Percentiles rank a stretch among this genome's conserved stretches.
These are phyloP conservation scores for Blastobotrys americana DNA, from an alignment of 805 yeast species.

Conservation along the genomic window DNA sequence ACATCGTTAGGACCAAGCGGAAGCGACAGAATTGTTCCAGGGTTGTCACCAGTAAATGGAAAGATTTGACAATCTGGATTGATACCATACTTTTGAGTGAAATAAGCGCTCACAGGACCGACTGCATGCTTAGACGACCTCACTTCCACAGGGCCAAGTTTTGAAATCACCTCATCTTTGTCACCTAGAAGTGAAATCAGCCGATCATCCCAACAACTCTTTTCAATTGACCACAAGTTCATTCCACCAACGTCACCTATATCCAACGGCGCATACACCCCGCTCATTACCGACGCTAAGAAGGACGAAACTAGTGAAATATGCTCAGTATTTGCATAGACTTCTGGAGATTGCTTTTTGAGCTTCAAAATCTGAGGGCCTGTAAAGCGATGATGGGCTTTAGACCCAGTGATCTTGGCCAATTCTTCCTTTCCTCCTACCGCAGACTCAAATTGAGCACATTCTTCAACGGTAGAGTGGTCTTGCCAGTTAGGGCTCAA, in stretches of 20 bases:
- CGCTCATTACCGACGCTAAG: slow-evolving; percentile 62
- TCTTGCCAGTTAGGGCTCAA: slow-evolving; percentile 93
- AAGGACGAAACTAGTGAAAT: slow-evolving; percentile 76
- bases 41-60: slow-evolving; percentile 85
- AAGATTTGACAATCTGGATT: slow-evolving; percentile 45
- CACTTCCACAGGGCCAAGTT: slow-evolving; percentile 47
- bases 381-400: slow-evolving; percentile 83
- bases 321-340: slow-evolving; percentile 49
- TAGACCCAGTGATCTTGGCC: slow-evolving; percentile 71
- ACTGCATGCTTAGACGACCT: slow-evolving; percentile 39
- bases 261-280: slow-evolving; percentile 58
- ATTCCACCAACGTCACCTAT: slow-evolving; percentile 90
- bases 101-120: slow-evolving; percentile 54
- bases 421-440: slow-evolving; percentile 54
- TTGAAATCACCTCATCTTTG: slow-evolving; percentile 20
- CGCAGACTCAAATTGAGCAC: slow-evolving; percentile 49
- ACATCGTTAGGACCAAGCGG: slow-evolving; percentile 73
- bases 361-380: slow-evolving; percentile 86
- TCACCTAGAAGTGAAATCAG: slow-evolving; percentile 40
- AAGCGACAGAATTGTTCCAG: slow-evolving; percentile 78
- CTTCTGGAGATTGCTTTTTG: slow-evolving; percentile 42
- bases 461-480: slow-evolving; percentile 72
- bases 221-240: slow-evolving; percentile 72
- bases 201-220: slow-evolving; percentile 47
- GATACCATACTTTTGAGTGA: slow-evolving; percentile 59